Evolutionary conservation across 1,284 basidiomycete genomes (phyloP).

Genomic region (Uromyces viciae-fabae): DNA sequence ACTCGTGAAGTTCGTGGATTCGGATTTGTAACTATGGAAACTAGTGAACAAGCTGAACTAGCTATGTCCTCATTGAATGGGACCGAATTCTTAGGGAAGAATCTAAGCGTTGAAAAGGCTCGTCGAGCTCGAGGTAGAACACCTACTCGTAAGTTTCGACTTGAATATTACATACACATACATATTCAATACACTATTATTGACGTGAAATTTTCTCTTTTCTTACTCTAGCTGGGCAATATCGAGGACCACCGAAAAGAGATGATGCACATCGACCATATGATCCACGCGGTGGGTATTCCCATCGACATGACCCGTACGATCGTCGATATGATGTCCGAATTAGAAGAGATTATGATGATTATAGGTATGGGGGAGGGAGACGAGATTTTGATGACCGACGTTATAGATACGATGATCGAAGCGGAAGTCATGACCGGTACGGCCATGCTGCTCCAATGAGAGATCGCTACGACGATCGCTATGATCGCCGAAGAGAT

Average conservation of each 20-base stretch:
- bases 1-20: slow-evolving; percentile 93
- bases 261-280: slow-evolving; percentile 66
- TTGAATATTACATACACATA: too few relatives aligned
- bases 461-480: slow-evolving; percentile 43
- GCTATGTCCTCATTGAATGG: slow-evolving; percentile 78
- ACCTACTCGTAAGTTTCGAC: slow-evolving; percentile 45
- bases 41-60: slow-evolving; percentile 77
- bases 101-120: slow-evolving; percentile 80
- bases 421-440: slow-evolving; percentile 45
- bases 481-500: slow-evolving; percentile 39
- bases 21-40: slow-evolving; percentile 94
- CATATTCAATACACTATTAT: too few relatives aligned
- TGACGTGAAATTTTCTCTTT: too few relatives aligned
- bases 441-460: slow-evolving; percentile 47
- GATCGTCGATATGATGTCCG: slow-evolving; percentile 49
- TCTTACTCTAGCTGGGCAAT: slow-evolving; percentile 48
- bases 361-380: not conserved
- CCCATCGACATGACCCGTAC: slow-evolving; percentile 43
- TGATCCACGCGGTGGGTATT: slow-evolving; percentile 61
- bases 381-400: slow-evolving; percentile 21
- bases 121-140: slow-evolving; percentile 46
- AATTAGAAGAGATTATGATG: slow-evolving; percentile 15
- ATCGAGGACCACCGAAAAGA: slow-evolving; percentile 51
- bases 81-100: slow-evolving; percentile 79
- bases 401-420: slow-evolving; percentile 49